Evolutionary conservation across 192 early-diverging fungal genomes (phyloP), one percentile per base, ranked within the genome.

Genomic region (Backusella liffmaniae): DNA sequence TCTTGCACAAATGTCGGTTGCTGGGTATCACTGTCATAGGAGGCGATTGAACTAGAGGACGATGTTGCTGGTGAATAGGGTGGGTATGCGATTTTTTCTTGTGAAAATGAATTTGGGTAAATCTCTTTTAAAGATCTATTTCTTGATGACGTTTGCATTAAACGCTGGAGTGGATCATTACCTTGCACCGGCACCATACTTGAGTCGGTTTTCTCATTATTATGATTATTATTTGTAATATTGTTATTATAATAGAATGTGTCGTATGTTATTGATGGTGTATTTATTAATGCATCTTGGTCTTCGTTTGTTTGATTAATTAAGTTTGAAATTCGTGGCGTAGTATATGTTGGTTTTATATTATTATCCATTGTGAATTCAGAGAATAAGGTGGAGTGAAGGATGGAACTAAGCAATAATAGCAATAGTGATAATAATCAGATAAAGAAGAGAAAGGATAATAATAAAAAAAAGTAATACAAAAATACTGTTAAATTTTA

Each of bases 121-220:
- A 62, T 12, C 21, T 62, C 56, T 12, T 26, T 62, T 12, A 62
- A 12, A 4, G 21, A 12, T 26, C 26, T 62, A 23, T 13, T 26
- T 23, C 12, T 23, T 56, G 76, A 77, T 16, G 34, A 59, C 32
- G 21, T 13, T 39, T 23, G 30, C n/a, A 71, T n/a, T 36, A 77
- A 35, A 8, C 21, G 26, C 16, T 68, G 68, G 16, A 62, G 76
- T 44, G 76, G 76, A 29, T 77, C 76, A 53, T 77, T 4, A 0
- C 70, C 76, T 30, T 77, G 76, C 2, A 77, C 15, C 34, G 76
- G 70, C 8, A 29, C 23, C 21, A 62, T 62, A 3, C 7, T 29
- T 29, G 12, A 62, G 1, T 29, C 26, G 1, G 23, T 21, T n/a
- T 29, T 23, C 3, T 62, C 56, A 12, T 62, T 3, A 26, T 13